A percentile compares a stretch with the other conserved stretches of the same genome.
Evolutionary conservation across 345 rosid genomes (phyloP).

Genomic region (Rhodamnia rubescens): DNA sequence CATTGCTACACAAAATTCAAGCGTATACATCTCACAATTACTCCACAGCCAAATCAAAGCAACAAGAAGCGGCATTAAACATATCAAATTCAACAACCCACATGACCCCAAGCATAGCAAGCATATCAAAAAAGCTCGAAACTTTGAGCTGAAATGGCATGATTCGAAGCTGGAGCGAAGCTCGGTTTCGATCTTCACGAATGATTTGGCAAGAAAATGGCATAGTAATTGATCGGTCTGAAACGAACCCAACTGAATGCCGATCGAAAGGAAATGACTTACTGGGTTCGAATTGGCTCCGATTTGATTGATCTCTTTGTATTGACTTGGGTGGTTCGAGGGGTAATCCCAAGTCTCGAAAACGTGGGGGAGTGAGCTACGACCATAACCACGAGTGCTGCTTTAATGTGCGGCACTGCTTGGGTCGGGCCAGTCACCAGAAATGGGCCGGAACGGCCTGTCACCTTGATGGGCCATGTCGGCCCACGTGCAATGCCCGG

Average conservation of each 20-base stretch:
- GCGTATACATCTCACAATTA: too few species aligned
- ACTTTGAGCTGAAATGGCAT: background rate
- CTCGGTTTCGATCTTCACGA: background rate
- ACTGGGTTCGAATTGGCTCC: background rate
- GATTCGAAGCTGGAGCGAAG: background rate
- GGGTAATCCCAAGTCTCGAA: background rate
- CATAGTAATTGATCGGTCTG: background rate
- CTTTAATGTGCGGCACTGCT: background rate
- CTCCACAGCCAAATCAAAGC: background rate
- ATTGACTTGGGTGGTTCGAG: background rate
- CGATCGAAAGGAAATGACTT: background rate
- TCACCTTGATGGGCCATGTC: background rate
- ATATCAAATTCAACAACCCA: background rate
- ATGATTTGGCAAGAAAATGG: background rate
- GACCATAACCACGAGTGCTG: background rate
- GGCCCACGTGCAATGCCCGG: background rate
- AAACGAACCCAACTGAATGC: background rate
- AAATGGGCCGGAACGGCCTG: background rate
- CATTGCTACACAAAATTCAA: background rate
- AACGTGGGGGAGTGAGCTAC: background rate
- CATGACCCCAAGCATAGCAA: background rate
- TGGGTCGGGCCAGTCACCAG: background rate
- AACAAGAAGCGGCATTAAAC: background rate
- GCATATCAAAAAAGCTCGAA: background rate
- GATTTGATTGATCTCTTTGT: background rate